Percentiles rank a stretch among this genome's conserved stretches.
These are phyloP conservation scores for Dothidotthia symphoricarpi DNA, from an alignment of 2,329 filamentous ascomycete species.

Conservation along the genomic window DNA sequence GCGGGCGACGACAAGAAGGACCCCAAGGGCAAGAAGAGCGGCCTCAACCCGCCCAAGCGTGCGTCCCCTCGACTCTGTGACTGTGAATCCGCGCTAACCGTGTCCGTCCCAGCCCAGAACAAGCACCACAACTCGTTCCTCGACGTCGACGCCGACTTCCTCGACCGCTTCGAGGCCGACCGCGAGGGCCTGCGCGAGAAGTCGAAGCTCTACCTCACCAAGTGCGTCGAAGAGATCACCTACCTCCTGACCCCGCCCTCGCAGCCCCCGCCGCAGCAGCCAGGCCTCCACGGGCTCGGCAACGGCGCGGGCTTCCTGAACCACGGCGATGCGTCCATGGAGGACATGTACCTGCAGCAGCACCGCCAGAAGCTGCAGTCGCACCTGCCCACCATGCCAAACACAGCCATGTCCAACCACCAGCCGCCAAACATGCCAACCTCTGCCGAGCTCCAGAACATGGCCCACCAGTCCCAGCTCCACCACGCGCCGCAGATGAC, in stretches of 20 bases:
- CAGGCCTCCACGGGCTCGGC: conserved; percentile 37
- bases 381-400: conserved; percentile 38
- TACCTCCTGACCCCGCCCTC: conserved; percentile 66
- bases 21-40: conserved; percentile 36
- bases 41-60: conserved; percentile 29
- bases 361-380: conserved; percentile 55
- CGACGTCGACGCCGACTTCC: conserved; percentile 48
- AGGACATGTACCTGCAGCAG: conserved; percentile 60
- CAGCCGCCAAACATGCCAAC: conserved; percentile 54
- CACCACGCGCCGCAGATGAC: conserved; percentile 47
- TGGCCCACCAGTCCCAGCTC: conserved; percentile 38
- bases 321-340: conserved; percentile 55
- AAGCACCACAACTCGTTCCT: conserved; percentile 53
- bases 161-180: conserved; percentile 50
- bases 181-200: conserved; percentile 62
- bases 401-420: conserved; percentile 58
- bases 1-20: conserved; percentile 46
- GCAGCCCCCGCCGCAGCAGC: conserved; percentile 58
- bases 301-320: conserved; percentile 46
- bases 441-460: conserved; percentile 44
- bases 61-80: conserved; percentile 5
- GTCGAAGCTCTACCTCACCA: conserved; percentile 61
- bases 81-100: conserved; percentile 21
- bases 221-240: conserved; percentile 66
- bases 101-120: conserved; percentile 43